These are phyloP conservation scores for Euphorbia lathyris DNA, from an alignment of 345 rosid species.

Conservation along the genomic window DNA sequence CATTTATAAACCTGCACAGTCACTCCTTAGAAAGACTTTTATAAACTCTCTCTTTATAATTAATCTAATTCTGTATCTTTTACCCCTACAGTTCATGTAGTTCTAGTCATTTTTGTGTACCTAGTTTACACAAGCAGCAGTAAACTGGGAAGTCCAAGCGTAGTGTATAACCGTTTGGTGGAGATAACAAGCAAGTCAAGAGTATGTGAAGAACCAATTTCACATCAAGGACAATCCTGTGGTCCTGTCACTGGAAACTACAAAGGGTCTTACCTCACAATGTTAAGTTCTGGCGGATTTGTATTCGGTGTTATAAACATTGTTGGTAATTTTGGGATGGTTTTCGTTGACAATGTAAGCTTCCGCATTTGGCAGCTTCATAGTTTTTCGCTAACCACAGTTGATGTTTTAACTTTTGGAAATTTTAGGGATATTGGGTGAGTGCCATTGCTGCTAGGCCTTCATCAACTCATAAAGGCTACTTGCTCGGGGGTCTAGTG, in stretches of 20 bases:
- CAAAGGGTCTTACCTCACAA: slow-evolving; percentile 73
- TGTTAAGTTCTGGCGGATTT: slow-evolving; percentile 91
- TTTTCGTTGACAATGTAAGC: slow-evolving; percentile 88
- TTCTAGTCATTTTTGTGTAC: slow-evolving; percentile 72
- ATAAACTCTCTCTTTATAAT: too few species aligned
- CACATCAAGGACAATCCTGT: slow-evolving; percentile 69
- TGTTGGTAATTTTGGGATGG: slow-evolving; percentile 87
- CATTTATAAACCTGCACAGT: too few species aligned
- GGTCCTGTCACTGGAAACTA: slow-evolving; percentile 75
- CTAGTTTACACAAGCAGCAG: slow-evolving; percentile 76
- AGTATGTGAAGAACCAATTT: slow-evolving; percentile 61
- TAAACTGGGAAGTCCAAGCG: slow-evolving; percentile 77
- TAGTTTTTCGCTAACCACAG: neutral
- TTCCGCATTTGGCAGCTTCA: neutral
- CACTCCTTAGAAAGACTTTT: too few species aligned
- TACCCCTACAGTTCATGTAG: slow-evolving; percentile 66
- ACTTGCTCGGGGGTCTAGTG: slow-evolving; percentile 81
- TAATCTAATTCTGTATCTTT: slow-evolving; percentile 8
- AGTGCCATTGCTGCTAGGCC: slow-evolving; percentile 97
- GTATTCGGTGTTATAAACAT: slow-evolving; percentile 87
- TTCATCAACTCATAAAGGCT: slow-evolving; percentile 89
- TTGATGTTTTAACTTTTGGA: neutral
- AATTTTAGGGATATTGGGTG: slow-evolving; percentile 83
- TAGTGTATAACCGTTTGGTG: slow-evolving; percentile 45
- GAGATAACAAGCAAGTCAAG: slow-evolving; percentile 66